Percentiles rank a stretch among this genome's conserved stretches.
Evolutionary conservation across 371 early-diverging fungal genomes (phyloP).

Genomic region (Apophysomyces trapeziformis): DNA sequence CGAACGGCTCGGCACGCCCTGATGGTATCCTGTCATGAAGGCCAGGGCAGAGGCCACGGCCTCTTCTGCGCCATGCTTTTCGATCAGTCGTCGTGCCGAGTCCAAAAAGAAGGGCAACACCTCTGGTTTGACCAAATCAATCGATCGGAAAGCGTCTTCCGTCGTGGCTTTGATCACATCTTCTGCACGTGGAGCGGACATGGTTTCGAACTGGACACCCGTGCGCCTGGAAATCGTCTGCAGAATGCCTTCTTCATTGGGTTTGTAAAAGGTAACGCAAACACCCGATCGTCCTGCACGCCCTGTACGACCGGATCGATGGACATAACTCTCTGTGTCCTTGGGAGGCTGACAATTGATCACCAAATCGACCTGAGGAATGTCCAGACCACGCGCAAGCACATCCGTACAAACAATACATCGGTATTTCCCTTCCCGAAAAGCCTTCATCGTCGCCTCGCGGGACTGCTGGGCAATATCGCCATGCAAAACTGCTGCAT

Average conservation of each 20-base stretch:
- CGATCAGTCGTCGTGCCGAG: constrained; percentile 74
- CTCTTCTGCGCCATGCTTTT: constrained; percentile 64
- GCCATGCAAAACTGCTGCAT: constrained; percentile 92
- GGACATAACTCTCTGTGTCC: constrained; percentile 94
- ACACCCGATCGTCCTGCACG: constrained; percentile 92
- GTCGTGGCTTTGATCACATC: constrained; percentile 86
- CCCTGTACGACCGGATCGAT: constrained; percentile 97
- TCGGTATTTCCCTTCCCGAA: constrained; percentile 84
- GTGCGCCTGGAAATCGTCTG: constrained; percentile 75
- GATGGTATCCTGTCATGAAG: constrained; percentile 81
- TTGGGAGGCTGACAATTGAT: constrained; percentile 97
- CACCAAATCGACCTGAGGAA: constrained; percentile 96
- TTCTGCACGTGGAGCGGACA: constrained; percentile 86
- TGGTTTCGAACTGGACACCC: constrained; percentile 79
- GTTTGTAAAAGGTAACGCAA: constrained; percentile 92
- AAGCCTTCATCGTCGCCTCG: constrained; percentile 86
- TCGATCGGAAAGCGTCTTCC: constrained; percentile 69
- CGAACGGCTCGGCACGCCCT: constrained; percentile 80
- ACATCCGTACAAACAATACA: constrained; percentile 95
- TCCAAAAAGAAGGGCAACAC: constrained; percentile 79
- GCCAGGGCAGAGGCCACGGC: constrained; percentile 87
- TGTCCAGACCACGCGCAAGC: constrained; percentile 97
- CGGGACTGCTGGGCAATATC: constrained; percentile 91
- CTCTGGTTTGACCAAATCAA: constrained; percentile 70
- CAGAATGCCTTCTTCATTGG: constrained; percentile 78